These are phyloP conservation scores for Chaetomidium leptoderma DNA, from an alignment of 495 filamentous ascomycete genomes.

Conservation along the genomic window DNA sequence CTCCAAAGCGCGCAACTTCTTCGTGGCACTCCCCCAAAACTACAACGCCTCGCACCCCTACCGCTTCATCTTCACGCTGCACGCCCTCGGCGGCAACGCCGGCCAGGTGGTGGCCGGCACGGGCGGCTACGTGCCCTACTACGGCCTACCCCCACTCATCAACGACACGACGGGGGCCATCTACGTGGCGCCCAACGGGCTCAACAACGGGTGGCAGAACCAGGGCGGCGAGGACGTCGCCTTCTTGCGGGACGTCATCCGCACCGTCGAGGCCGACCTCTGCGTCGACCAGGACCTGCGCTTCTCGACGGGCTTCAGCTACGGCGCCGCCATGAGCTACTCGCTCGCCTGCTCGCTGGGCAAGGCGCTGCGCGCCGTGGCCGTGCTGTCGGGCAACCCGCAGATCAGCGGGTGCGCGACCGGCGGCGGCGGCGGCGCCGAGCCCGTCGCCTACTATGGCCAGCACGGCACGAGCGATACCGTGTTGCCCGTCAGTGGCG, in stretches of 20 bases:
- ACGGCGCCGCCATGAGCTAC: conserved; percentile 47
- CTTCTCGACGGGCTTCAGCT: conserved; percentile 46
- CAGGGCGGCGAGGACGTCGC: conserved; percentile 40
- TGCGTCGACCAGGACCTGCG: conserved; percentile 41
- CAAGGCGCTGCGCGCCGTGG: conserved; percentile 41
- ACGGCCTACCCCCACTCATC: conserved; percentile 36
- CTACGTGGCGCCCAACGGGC: conserved; percentile 41
- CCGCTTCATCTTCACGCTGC: conserved; percentile 41
- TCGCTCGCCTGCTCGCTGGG: conserved; percentile 40
- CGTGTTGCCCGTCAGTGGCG: conserved; percentile 37
- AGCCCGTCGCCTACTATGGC: conserved; percentile 44
- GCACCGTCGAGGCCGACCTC: conserved; percentile 35
- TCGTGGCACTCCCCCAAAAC: conserved; percentile 36
- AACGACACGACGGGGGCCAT: conserved; percentile 35
- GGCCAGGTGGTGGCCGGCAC: conserved; percentile 33
- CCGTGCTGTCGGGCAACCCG: conserved; percentile 35
- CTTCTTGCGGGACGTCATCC: conserved; percentile 35
- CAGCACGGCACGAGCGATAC: conserved; percentile 41
- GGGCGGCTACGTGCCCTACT: conserved; percentile 34
- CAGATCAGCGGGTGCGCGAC: conserved; percentile 40
- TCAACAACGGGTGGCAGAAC: conserved; percentile 46
- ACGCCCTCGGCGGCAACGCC: conserved; percentile 38
- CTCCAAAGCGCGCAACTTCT: conserved; percentile 31
- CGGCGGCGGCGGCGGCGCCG: conserved; percentile 34
- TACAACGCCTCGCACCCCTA: conserved; percentile 42